Conservation (phyloP, 306 rosid genomes). For the Vigna radiata region DNA sequence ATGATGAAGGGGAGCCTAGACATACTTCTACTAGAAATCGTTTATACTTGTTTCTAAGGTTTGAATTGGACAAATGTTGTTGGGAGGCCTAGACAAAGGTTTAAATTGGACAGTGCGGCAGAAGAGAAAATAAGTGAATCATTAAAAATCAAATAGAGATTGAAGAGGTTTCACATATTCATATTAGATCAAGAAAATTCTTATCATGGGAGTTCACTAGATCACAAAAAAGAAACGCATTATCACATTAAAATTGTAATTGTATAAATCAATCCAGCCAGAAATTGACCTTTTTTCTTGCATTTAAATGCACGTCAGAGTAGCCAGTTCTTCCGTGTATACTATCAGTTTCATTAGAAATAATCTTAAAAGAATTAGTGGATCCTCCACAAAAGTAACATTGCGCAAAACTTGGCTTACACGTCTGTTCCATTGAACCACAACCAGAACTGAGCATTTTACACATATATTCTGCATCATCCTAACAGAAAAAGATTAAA, state of each 20-base stretch:
- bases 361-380: constrained; percentile 69
- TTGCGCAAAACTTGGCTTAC: constrained; percentile 51
- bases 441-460: constrained; percentile 58
- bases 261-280: constrained; percentile 43
- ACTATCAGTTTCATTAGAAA: constrained; percentile 59
- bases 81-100: background rate
- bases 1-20: background rate
- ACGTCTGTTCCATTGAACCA: constrained; percentile 45
- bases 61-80: background rate
- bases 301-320: constrained; percentile 43
- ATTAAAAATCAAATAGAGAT: background rate
- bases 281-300: constrained; percentile 67
- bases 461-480: constrained; percentile 77
- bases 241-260: constrained; percentile 23
- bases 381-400: constrained; percentile 68
- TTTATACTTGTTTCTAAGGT: background rate
- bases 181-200: constrained; percentile 8
- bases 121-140: constrained; percentile 16
- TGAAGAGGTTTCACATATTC: background rate
- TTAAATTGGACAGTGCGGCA: background rate
- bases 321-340: constrained; percentile 52
- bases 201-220: background rate
- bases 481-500: constrained; percentile 53
- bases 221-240: constrained; percentile 19
- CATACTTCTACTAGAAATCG: background rate